A percentile compares a stretch with the other conserved stretches of the same genome.
Evolutionary conservation across 495 filamentous ascomycete genomes (phyloP).

Genomic region (Evernia prunastri): DNA sequence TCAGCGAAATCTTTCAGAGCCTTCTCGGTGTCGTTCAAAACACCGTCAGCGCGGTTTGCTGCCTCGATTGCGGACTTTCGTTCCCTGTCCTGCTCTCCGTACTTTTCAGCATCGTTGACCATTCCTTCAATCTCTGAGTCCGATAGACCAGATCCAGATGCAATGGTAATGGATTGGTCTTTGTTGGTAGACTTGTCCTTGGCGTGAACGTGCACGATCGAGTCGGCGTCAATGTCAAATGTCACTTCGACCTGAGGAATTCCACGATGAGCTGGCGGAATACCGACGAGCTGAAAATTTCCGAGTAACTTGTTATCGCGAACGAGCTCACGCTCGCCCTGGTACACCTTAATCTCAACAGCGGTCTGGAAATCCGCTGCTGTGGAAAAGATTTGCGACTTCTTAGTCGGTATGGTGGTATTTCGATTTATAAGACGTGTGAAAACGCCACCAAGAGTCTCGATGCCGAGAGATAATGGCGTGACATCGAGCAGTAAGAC

Average conservation of each 20-base stretch:
- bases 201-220: slow-evolving; percentile 96
- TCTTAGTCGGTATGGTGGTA: slow-evolving; percentile 99
- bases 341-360: slow-evolving; percentile 99
- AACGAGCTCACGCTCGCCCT: slow-evolving; percentile 99
- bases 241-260: slow-evolving; percentile 98
- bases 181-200: slow-evolving; percentile 99
- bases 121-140: slow-evolving; percentile 91
- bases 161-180: slow-evolving; percentile 99
- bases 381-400: slow-evolving; percentile 97
- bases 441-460: slow-evolving; percentile 99
- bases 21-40: slow-evolving; percentile 97
- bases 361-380: slow-evolving; percentile 99
- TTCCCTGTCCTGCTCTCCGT: slow-evolving; percentile 91
- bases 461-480: slow-evolving; percentile 96
- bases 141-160: slow-evolving; percentile 95
- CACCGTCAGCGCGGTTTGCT: slow-evolving; percentile 94
- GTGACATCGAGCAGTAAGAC: slow-evolving; percentile 95
- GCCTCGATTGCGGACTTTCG: slow-evolving; percentile 91
- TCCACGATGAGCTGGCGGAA: slow-evolving; percentile 94
- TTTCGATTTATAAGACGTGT: slow-evolving; percentile 99
- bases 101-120: slow-evolving; percentile 97
- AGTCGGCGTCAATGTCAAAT: slow-evolving; percentile 99
- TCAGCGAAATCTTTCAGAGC: slow-evolving; percentile 94
- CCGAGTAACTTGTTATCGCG: slow-evolving; percentile 98
- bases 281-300: slow-evolving; percentile 99